Percentiles rank a stretch among this genome's conserved stretches.
Conservation (phyloP, 2,329 filamentous ascomycete species). For the Penicillium sclerotiorum region DNA sequence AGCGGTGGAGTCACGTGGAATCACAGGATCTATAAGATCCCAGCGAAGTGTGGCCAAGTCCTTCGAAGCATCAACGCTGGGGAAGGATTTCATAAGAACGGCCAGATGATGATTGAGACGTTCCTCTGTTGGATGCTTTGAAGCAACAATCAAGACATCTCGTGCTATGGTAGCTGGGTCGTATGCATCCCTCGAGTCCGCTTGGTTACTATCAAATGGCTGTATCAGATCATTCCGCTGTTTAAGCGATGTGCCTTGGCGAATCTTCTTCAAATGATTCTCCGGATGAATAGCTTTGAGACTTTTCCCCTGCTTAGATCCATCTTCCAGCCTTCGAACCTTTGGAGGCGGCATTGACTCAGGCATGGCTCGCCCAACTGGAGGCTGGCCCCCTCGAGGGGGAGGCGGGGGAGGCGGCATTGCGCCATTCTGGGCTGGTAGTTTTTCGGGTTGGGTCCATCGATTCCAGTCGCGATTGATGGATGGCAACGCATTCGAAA, state of each 20-base stretch:
- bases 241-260: constrained; percentile 27
- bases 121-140: constrained; percentile 62
- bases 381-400: neutral
- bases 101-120: constrained; percentile 63
- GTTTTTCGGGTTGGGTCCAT: too few relatives aligned
- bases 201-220: constrained; percentile 43
- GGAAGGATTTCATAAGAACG: constrained; percentile 46
- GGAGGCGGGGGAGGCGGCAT: too few relatives aligned
- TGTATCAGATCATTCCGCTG: constrained; percentile 45
- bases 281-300: neutral
- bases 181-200: constrained; percentile 54
- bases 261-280: neutral
- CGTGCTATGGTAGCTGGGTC: constrained; percentile 64
- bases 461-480: too few relatives aligned
- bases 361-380: neutral
- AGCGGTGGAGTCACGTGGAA: constrained; percentile 6
- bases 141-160: constrained; percentile 64
- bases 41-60: constrained; percentile 63
- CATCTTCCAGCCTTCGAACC: neutral
- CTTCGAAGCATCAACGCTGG: constrained; percentile 46
- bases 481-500: too few relatives aligned
- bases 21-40: constrained; percentile 57
- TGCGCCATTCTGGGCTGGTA: too few relatives aligned
- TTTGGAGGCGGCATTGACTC: neutral
- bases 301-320: neutral